phyloP scores from a whole-genome alignment of 352 stramenopile species.

The Globisporangium takayamanum region DNA sequence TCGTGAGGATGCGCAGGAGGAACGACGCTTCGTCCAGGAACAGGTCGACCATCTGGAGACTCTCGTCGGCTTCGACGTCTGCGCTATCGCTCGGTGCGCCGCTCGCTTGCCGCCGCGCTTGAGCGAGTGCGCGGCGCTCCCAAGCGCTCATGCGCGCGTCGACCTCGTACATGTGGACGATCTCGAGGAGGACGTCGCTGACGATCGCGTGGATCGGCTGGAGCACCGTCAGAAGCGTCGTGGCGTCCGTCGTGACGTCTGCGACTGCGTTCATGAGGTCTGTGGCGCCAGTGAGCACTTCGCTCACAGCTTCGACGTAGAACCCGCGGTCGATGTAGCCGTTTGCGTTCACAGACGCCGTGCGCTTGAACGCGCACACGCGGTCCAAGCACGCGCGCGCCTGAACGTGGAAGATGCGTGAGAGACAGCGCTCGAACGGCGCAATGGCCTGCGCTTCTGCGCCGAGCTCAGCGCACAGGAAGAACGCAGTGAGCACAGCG shows the following conservation, averaged over 20 bases:
- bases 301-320: constrained; percentile 67
- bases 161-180: constrained; percentile 64
- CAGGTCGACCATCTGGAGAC: constrained; percentile 82
- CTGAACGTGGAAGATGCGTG: constrained; percentile 48
- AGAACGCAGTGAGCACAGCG: constrained; percentile 36
- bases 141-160: constrained; percentile 73
- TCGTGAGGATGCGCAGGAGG: constrained; percentile 65
- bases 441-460: constrained; percentile 20
- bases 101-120: constrained; percentile 35
- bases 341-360: constrained; percentile 60
- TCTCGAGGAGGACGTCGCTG: constrained; percentile 45
- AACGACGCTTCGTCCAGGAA: constrained; percentile 77
- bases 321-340: constrained; percentile 83
- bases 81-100: constrained; percentile 18
- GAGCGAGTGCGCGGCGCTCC: constrained; percentile 60
- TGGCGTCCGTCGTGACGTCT: constrained; percentile 34
- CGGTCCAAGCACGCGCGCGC: constrained; percentile 43
- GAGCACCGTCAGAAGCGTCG: constrained; percentile 41
- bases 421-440: constrained; percentile 38
- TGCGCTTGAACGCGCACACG: constrained; percentile 42
- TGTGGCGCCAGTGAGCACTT: constrained; percentile 62
- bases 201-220: constrained; percentile 54
- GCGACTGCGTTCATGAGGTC: constrained; percentile 80
- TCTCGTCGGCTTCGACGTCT: constrained; percentile 67
- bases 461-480: constrained; percentile 41